phyloP scores from a whole-genome alignment of 2,329 filamentous ascomycete genomes.

The Colletotrichum neosansevieriae region DNA sequence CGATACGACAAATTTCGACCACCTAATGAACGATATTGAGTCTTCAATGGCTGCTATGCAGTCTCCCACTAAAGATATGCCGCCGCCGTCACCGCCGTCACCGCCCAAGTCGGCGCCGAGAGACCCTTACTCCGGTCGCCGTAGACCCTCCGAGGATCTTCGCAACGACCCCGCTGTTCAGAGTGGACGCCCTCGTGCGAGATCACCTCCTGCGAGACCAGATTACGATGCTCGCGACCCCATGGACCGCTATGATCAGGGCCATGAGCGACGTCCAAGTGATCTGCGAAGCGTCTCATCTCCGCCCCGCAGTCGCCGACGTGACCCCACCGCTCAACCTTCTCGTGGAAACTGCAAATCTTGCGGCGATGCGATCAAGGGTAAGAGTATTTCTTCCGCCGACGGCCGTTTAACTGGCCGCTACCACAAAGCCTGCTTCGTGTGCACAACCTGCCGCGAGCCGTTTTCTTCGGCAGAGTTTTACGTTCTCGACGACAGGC shows the following conservation, averaged over 20 bases:
- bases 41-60: constrained; percentile 59
- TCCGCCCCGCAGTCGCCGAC: constrained; percentile 43
- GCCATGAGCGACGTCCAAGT: constrained; percentile 29
- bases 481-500: constrained; percentile 88
- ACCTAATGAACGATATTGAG: constrained; percentile 68
- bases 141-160: constrained; percentile 41
- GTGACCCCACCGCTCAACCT: constrained; percentile 46
- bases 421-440: constrained; percentile 96
- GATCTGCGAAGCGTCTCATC: constrained; percentile 41
- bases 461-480: constrained; percentile 91
- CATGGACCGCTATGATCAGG: constrained; percentile 32
- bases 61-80: constrained; percentile 46
- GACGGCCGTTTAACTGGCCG: constrained; percentile 92
- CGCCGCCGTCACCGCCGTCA: constrained; percentile 43
- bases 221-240: constrained; percentile 34
- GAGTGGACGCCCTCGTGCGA: constrained; percentile 39
- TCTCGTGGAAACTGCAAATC: constrained; percentile 85
- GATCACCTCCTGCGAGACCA: constrained; percentile 45
- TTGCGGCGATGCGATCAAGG: constrained; percentile 81
- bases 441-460: constrained; percentile 84
- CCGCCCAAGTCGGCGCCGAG: constrained; percentile 41
- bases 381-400: constrained; percentile 93
- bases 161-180: constrained; percentile 51
- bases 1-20: constrained; percentile 61
- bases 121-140: constrained; percentile 33